These are phyloP conservation scores for Graphilbum ipis-grandicollis DNA, from an alignment of 2,329 filamentous ascomycete species.

Conservation along the genomic window DNA sequence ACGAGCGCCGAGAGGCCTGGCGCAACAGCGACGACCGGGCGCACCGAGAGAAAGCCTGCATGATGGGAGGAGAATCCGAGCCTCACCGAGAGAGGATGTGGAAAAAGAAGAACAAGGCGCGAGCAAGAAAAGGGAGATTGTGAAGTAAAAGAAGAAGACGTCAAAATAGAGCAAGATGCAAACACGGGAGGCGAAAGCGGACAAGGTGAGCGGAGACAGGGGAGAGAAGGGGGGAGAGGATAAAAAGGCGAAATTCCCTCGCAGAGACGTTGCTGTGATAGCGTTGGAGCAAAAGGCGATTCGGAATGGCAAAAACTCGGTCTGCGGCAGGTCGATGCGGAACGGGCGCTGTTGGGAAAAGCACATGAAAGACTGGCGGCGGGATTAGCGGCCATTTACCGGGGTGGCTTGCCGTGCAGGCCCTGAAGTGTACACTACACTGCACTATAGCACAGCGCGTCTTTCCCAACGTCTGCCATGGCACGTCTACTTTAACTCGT, in stretches of 20 bases:
- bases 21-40: slow-evolving; percentile 48
- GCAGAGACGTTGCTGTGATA: not conserved
- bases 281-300: not conserved
- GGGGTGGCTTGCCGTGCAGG: no score
- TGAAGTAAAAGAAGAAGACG: not conserved
- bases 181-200: no score
- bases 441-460: no score
- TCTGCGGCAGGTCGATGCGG: not conserved
- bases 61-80: slow-evolving; percentile 32
- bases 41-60: slow-evolving; percentile 75
- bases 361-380: no score
- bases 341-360: no score
- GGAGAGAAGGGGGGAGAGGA: not conserved
- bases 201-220: no score
- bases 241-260: not conserved
- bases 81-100: not conserved
- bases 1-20: slow-evolving; percentile 49
- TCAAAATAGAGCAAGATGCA: not conserved
- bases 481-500: no score
- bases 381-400: no score
- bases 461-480: no score
- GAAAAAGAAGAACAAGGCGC: not conserved
- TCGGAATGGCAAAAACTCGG: not conserved
- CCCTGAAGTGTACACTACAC: no score
- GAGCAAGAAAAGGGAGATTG: not conserved